Conservation (phyloP, 2,329 filamentous ascomycete genomes). For the Colletotrichum tamarilloi region DNA sequence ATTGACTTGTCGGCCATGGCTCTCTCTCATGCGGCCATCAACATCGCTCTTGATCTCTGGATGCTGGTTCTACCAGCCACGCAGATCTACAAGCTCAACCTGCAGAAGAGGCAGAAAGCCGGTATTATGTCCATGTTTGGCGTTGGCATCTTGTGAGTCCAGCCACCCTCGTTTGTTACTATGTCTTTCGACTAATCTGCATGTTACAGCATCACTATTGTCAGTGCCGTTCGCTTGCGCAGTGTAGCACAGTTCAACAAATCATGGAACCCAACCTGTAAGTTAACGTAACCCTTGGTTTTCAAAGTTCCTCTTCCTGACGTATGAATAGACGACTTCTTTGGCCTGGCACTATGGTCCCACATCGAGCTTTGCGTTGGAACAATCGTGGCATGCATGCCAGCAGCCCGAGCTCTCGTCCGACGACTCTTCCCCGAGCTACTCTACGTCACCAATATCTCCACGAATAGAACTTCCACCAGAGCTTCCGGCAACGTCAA, state of each 20-base stretch:
- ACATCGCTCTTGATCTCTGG: slow-evolving; percentile 25
- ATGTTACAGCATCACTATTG: slow-evolving; percentile 9
- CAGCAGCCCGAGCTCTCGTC: slow-evolving; percentile 15
- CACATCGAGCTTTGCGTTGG: slow-evolving; percentile 27
- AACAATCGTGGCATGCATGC: slow-evolving; percentile 26
- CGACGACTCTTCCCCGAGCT: slow-evolving; percentile 27
- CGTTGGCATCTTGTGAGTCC: slow-evolving; percentile 22
- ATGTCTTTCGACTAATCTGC: not conserved
- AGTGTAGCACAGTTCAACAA: slow-evolving; percentile 12
- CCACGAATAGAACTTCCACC: not conserved
- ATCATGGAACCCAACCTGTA: slow-evolving; percentile 31
- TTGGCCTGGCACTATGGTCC: slow-evolving; percentile 46
- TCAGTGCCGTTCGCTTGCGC: slow-evolving; percentile 16
- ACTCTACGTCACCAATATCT: slow-evolving; percentile 17
- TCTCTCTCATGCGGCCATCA: slow-evolving; percentile 12
- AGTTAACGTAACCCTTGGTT: slow-evolving; percentile 45
- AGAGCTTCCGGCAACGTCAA: slow-evolving; percentile 27
- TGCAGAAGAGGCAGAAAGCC: slow-evolving; percentile 28
- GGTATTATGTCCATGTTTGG: slow-evolving; percentile 32
- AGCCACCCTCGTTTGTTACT: fast-evolving
- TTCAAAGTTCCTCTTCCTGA: slow-evolving; percentile 52
- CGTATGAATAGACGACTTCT: slow-evolving; percentile 40
- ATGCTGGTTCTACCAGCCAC: slow-evolving; percentile 23
- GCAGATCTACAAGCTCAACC: slow-evolving; percentile 28
- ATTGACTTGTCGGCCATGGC: slow-evolving; percentile 24